Evolutionary conservation across 768 basidiomycete species (phyloP).

Genomic region (Cystofilobasidium bisporidii): DNA sequence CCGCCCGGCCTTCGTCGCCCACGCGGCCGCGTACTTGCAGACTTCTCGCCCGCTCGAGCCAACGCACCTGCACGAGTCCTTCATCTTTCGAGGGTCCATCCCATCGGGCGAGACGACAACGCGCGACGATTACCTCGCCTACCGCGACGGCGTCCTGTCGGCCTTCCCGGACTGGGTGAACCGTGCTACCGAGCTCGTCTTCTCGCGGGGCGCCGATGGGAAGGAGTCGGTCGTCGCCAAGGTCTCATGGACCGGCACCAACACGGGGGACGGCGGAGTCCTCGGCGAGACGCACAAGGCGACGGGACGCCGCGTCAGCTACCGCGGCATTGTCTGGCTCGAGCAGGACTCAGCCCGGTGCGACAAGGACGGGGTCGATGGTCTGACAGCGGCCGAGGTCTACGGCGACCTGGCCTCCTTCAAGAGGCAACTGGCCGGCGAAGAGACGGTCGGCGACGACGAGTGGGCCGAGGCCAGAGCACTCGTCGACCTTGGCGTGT

Average conservation of each 20-base stretch:
- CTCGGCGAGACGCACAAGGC: background rate
- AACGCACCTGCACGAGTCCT: background rate
- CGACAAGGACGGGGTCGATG: background rate
- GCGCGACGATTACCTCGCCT: constrained; percentile 2
- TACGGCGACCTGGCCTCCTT: constrained; percentile 11
- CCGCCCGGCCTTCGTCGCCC: no score
- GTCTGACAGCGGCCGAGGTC: background rate
- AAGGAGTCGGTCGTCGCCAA: constrained; percentile 12
- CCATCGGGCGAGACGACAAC: background rate
- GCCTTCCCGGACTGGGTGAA: constrained; percentile 18
- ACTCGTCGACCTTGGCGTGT: background rate
- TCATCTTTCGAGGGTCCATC: constrained; percentile 5
- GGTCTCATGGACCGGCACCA: constrained; percentile 17
- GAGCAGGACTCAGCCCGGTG: background rate
- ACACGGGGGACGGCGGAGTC: constrained; percentile 3
- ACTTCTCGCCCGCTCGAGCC: constrained; percentile 1
- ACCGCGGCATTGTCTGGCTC: constrained; percentile 12
- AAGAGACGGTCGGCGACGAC: constrained; percentile 1
- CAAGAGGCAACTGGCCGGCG: background rate
- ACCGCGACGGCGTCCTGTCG: background rate
- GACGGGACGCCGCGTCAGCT: background rate
- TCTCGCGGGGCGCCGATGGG: background rate
- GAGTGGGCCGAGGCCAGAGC: constrained; percentile 9
- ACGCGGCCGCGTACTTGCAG: background rate
- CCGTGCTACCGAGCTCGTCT: background rate